phyloP scores from a whole-genome alignment of 805 yeast species.

The Ascoidea tarda region DNA sequence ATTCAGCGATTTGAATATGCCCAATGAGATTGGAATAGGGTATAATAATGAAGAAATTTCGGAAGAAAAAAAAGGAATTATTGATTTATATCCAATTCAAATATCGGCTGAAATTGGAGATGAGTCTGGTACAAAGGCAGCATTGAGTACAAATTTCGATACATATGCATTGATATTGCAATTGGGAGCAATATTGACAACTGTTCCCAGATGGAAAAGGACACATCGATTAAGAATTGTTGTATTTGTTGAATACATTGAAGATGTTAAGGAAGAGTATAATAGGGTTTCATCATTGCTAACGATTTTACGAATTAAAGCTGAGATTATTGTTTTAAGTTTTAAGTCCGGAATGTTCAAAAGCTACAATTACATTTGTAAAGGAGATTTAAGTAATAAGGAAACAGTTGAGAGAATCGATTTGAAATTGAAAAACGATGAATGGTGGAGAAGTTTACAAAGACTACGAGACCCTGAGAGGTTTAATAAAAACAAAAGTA shows the following conservation, averaged over 20 bases:
- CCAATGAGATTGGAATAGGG: constrained; percentile 21
- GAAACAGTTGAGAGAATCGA: constrained; percentile 31
- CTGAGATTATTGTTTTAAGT: constrained; percentile 64
- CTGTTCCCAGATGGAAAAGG: constrained; percentile 87
- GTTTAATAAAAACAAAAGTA: constrained; percentile 2
- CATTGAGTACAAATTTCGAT: constrained; percentile 82
- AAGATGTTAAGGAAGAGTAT: constrained; percentile 60
- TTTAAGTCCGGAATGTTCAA: constrained; percentile 41
- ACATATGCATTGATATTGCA: constrained; percentile 91
- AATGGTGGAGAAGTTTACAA: constrained; percentile 74
- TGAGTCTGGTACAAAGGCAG: constrained; percentile 47
- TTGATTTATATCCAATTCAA: constrained; percentile 92
- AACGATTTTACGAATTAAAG: constrained; percentile 70
- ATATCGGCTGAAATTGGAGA: constrained; percentile 77
- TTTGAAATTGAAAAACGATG: constrained; percentile 37
- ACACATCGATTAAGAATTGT: constrained; percentile 68
- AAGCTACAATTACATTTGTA: constrained; percentile 63
- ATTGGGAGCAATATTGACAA: constrained; percentile 80
- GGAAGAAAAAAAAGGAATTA: constrained; percentile 30
- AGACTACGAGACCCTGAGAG: constrained; percentile 31
- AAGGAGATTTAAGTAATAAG: constrained; percentile 23
- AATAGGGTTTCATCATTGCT: constrained; percentile 48
- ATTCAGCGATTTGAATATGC: constrained; percentile 54
- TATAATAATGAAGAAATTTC: constrained; percentile 16
- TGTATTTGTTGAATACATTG: constrained; percentile 71